phyloP scores from a whole-genome alignment of 2,329 filamentous ascomycete species.

The Pyricularia sp. region DNA sequence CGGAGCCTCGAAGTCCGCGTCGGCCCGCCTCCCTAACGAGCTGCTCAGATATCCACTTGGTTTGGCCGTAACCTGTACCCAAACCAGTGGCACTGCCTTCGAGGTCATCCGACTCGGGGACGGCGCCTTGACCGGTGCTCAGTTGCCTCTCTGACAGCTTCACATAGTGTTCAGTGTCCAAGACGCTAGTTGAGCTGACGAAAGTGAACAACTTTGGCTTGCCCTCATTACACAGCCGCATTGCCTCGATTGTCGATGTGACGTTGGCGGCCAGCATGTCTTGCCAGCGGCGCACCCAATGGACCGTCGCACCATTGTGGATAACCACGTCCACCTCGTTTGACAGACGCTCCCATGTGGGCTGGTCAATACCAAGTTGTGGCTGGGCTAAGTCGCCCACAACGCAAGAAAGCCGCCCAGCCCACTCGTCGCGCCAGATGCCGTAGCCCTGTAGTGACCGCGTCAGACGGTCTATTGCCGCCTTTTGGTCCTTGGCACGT shows the following conservation, averaged over 20 bases:
- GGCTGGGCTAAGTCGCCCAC: constrained; percentile 66
- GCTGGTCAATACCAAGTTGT: constrained; percentile 60
- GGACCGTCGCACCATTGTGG: constrained; percentile 73
- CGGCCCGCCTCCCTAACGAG: constrained; percentile 70
- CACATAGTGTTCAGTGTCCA: constrained; percentile 78
- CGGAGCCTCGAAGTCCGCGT: constrained; percentile 64
- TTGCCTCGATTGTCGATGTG: constrained; percentile 64
- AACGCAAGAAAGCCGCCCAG: constrained; percentile 53
- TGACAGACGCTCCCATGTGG: constrained; percentile 55
- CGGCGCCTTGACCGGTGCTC: constrained; percentile 50
- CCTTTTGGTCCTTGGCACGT: constrained; percentile 52
- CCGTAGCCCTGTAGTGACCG: constrained; percentile 67
- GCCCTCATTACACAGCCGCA: constrained; percentile 66
- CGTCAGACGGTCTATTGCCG: constrained; percentile 55
- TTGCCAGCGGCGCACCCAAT: constrained; percentile 76
- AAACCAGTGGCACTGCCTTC: constrained; percentile 67
- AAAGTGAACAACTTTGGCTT: constrained; percentile 76
- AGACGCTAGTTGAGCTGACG: constrained; percentile 70
- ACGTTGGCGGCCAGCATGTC: constrained; percentile 69
- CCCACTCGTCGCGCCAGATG: constrained; percentile 67
- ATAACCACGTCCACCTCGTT: constrained; percentile 63
- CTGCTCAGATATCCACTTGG: constrained; percentile 70
- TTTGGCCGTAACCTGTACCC: constrained; percentile 82
- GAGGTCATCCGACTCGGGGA: constrained; percentile 71
- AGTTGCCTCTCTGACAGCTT: constrained; percentile 57